phyloP scores from a whole-genome alignment of 371 early-diverging fungal species.

The Actinomucor elegans region DNA sequence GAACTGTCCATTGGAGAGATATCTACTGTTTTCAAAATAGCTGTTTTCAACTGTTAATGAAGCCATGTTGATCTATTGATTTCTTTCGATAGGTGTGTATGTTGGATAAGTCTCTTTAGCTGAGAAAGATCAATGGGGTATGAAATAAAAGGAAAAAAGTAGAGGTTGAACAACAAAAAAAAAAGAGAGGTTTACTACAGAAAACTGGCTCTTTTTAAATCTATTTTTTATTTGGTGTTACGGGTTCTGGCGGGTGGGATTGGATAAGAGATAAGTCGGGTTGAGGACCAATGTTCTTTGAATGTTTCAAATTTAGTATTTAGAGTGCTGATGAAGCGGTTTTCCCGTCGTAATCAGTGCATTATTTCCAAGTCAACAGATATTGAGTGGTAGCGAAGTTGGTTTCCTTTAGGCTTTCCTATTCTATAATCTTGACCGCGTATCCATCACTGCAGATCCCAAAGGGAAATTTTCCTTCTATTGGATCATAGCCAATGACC shows the following conservation, averaged over 20 bases:
- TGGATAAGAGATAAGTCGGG: slow-evolving; percentile 17
- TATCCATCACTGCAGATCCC: not conserved
- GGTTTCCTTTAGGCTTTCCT: too few species aligned
- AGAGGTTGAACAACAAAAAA: not conserved
- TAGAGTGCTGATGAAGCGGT: not conserved
- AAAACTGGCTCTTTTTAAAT: not conserved
- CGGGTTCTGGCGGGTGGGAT: slow-evolving; percentile 19
- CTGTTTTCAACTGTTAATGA: slow-evolving; percentile 4
- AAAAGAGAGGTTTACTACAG: not conserved
- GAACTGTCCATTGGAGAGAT: slow-evolving; percentile 11
- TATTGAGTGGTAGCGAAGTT: too few species aligned
- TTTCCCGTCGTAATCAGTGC: too few species aligned
- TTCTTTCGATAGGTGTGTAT: not conserved
- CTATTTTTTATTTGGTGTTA: slow-evolving; percentile 15
- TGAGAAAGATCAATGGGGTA: not conserved
- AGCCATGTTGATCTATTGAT: slow-evolving; percentile 5
- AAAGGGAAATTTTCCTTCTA: not conserved
- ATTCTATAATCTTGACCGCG: too few species aligned
- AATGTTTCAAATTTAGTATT: slow-evolving; percentile 9
- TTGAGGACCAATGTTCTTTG: slow-evolving; percentile 13
- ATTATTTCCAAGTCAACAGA: too few species aligned
- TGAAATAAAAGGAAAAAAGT: not conserved
- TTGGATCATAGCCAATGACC: not conserved
- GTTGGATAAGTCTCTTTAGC: not conserved
- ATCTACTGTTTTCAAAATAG: slow-evolving; percentile 7